Conservation (phyloP, 805 yeast species). For the Blastobotrys americana region DNA sequence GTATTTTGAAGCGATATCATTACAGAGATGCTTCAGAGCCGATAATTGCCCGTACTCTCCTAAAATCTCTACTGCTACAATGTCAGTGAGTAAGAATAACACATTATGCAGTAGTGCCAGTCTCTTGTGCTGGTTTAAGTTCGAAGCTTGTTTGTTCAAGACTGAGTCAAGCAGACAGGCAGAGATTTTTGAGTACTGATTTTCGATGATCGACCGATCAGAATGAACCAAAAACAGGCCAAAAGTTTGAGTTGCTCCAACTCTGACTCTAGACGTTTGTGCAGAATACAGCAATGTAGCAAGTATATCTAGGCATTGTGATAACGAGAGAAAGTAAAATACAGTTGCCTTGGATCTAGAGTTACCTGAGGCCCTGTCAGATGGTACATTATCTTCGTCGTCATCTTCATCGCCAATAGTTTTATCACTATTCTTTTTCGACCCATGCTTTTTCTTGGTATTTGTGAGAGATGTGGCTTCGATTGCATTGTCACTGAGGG, state of each 20-base stretch:
- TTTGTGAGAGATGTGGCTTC: conserved; percentile 8
- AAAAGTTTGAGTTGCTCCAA: conserved; percentile 25
- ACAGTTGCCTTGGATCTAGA: conserved; percentile 10
- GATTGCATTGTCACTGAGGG: conserved; percentile 12
- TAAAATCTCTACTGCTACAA: conserved; percentile 23
- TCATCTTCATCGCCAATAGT: conserved; percentile 17
- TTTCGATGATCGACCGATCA: conserved; percentile 19
- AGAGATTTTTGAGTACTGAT: conserved; percentile 19
- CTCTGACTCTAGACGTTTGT: conserved; percentile 16
- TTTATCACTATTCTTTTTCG: conserved; percentile 11
- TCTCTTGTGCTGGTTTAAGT: conserved; percentile 12
- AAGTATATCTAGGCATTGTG: conserved; percentile 20
- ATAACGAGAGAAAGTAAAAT: conserved; percentile 16
- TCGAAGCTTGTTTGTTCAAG: conserved; percentile 14
- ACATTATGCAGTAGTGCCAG: conserved; percentile 23
- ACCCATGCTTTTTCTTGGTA: conserved; percentile 4
- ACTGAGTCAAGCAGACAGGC: conserved; percentile 17
- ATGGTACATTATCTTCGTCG: conserved; percentile 1
- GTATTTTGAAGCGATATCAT: conserved; percentile 3
- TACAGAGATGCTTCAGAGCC: conserved; percentile 19
- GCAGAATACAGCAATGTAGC: conserved; percentile 11
- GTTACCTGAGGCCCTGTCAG: conserved; percentile 10
- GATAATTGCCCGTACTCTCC: conserved; percentile 27
- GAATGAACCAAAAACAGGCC: conserved; percentile 16
- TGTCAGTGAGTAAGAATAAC: conserved; percentile 20